Percentiles rank a stretch among this genome's conserved stretches.
Conservation (phyloP, 108 stramenopile genomes). For the Discostella pseudostelligera region DNA sequence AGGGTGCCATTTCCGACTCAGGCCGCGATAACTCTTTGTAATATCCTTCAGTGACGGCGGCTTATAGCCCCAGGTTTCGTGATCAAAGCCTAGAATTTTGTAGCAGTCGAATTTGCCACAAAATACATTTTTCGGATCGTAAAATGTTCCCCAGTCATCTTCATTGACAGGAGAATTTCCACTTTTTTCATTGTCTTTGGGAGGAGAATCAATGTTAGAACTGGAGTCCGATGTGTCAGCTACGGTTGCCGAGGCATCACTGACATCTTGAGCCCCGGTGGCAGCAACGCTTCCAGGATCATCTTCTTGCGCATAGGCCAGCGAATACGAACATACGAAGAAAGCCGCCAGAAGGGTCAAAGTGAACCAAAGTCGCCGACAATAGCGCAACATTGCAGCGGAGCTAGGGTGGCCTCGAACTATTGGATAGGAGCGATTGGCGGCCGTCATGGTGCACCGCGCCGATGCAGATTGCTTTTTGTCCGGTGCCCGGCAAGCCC, state of each 20-base stretch:
- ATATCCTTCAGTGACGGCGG: conserved; percentile 71
- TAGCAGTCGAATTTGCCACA: conserved; percentile 90
- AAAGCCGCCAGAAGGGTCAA: neutral
- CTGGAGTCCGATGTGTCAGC: conserved; percentile 3
- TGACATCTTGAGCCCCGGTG: neutral
- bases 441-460: too few relatives aligned
- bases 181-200: conserved; percentile 1
- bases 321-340: neutral
- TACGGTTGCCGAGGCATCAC: conserved; percentile 1
- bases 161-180: conserved; percentile 8
- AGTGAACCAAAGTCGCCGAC: conserved; percentile 7
- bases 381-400: neutral
- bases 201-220: neutral
- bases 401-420: neutral
- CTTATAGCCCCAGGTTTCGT: conserved; percentile 59
- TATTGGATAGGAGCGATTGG: neutral
- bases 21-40: conserved; percentile 71
- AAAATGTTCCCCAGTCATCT: conserved; percentile 81
- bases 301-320: conserved; percentile 5
- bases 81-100: conserved; percentile 86
- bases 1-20: conserved; percentile 81
- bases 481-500: too few relatives aligned
- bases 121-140: conserved; percentile 83
- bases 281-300: conserved; percentile 1
- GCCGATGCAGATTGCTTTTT: too few relatives aligned